Evolutionary conservation across 179 eudicot species (phyloP), one percentile per base, ranked within the genome.

Genomic region (Corrigiola litoralis): DNA sequence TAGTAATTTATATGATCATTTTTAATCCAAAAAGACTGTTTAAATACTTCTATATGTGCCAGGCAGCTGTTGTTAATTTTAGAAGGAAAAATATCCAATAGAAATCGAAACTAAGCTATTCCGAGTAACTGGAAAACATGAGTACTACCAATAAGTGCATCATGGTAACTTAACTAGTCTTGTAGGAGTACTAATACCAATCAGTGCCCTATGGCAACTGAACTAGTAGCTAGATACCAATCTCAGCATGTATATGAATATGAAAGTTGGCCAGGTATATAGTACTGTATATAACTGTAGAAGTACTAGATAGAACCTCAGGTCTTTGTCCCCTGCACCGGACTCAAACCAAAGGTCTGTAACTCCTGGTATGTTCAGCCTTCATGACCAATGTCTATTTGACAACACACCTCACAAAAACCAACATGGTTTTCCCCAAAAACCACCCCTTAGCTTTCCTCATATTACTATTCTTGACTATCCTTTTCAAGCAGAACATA

Each of bases 381-480:
- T 18, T 48, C 31, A 29, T 61, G 1, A 2, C 60, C 48, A 63
- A 47, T 72, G 52, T 21, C 48, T 1, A 24, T 2, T 70, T 63
- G 82, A 81, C 85, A 81, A 69, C 78, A 24, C 73, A 57, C 21
- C 34, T 67, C 58, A 54, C 29, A 38, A 21, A 36, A 63, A 14
- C 20, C 51, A 32, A 4, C 32, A 25, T 60, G 23, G 32, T 4
- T 42, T 37, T 14, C 50, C 44, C 31, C 31, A 14, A 53, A 45
- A 24, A 4, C 17, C 11, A n/a, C 11, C 13, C 5, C 5, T 17
- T 14, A 11, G n/a, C 23, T 44, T 29, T 46, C 31, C 57, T n/a
- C 49, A 48, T 65, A 10, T 45, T 54, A 50, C 21, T 17, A 29
- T 33, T 12, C 23, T 16, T 38, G 16, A 36, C 59, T 28, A 49